Percentiles rank a stretch among this genome's conserved stretches.
phyloP scores from a whole-genome alignment of 2,329 filamentous ascomycete genomes.

The Colletotrichum lupini region DNA sequence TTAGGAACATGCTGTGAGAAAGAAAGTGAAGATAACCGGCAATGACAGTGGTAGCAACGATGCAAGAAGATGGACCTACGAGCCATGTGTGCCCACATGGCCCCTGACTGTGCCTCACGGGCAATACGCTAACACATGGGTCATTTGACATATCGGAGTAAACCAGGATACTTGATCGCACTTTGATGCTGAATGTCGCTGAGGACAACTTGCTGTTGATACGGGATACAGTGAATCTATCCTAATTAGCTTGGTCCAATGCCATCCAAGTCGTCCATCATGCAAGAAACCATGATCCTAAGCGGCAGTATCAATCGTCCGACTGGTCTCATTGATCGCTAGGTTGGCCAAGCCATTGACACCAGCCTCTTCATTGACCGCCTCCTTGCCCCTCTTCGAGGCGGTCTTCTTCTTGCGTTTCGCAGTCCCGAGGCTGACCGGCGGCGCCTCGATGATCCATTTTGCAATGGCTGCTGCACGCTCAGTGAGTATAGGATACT shows the following conservation, averaged over 20 bases:
- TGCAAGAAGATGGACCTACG: too few species aligned
- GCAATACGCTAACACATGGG: neutral
- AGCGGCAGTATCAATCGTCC: constrained; percentile 9
- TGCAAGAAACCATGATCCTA: neutral
- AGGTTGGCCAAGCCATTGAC: neutral
- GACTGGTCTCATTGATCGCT: constrained; percentile 3
- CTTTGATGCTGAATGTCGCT: neutral
- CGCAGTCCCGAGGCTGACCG: constrained; percentile 46
- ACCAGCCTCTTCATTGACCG: neutral
- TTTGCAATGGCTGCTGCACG: constrained; percentile 74
- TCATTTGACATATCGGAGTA: neutral
- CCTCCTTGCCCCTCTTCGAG: constrained; percentile 5
- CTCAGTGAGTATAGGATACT: constrained; percentile 77
- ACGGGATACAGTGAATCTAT: neutral
- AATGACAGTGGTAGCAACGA: too few species aligned
- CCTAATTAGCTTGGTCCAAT: neutral
- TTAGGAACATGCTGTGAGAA: too few species aligned
- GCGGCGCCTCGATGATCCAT: constrained; percentile 74
- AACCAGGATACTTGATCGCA: neutral
- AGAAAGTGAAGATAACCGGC: too few species aligned
- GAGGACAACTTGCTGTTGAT: neutral
- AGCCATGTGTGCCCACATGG: too few species aligned
- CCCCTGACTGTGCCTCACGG: too few species aligned
- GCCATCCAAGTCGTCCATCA: neutral
- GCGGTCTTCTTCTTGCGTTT: constrained; percentile 50